Evolutionary conservation across 306 rosid species (phyloP), one percentile per base, ranked within the genome.

Genomic region (Fragaria ananassa): DNA sequence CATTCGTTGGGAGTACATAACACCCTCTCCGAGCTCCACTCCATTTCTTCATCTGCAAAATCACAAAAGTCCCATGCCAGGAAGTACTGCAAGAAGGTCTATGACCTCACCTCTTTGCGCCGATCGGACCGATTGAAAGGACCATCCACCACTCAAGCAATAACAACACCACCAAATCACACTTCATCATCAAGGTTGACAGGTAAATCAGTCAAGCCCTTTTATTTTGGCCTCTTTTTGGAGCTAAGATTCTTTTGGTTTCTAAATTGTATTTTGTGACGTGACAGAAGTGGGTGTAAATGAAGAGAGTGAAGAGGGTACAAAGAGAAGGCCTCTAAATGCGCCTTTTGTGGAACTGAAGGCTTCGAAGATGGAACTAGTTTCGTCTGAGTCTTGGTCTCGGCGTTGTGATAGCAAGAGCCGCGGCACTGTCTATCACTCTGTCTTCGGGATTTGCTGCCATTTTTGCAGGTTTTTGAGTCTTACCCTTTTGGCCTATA

Each of bases 381-480:
- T 56, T 69, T 83, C 86, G 19, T 72, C 74, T 3, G 87, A 87
- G 51, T 72, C 50, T 75, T 85, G 87, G 44, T 85, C 88, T 9
- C 57, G 76, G 68, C 82, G 95, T 62, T 89, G 97, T 72, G 10
- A 78, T 37, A 88, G 93, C 80, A 91, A 83, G 70, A 94, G 89
- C 42, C 87, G 91, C 53, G 90, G 95, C 72, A 88, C 87, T 79
- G 78, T 89, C 53, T 88, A 88, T 77, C 83, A 91, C 74, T 74
- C 91, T 10, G 68, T 82, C 56, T 76, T 86, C 54, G 90, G 97
- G 65, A 86, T 91, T 76, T 82, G 91, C 81, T 91, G 93, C 86
- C 97, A 91, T 72, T 88, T 88, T 63, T 91, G 95, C 91, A 89
- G 95, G 97, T 91, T 70, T 62, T 62, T 44, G 10, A 66, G 42